Evolutionary conservation across 352 stramenopile species (phyloP), one percentile per base, ranked within the genome.

Genomic region (Hyaloperonospora brassicae): DNA sequence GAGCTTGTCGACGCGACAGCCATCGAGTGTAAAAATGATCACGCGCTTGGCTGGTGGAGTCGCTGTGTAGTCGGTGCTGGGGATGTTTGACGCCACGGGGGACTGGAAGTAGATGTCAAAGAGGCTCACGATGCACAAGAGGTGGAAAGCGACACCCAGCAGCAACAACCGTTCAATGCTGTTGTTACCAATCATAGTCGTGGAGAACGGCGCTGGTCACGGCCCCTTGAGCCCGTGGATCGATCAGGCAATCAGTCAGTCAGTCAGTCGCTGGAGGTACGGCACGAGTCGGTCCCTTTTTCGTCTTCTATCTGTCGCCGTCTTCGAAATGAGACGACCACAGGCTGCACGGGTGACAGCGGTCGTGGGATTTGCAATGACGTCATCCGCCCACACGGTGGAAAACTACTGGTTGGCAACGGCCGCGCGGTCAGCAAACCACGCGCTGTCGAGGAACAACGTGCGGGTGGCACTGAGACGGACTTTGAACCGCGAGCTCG

Each of bases 71-170:
- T 54, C 61, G 13, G 76, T 47, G 30, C 64, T 81, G 52, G 61
- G 62, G 48, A 92, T 77, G 56, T 70, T 66, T 24, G 66, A 62
- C 39, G 85, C 79, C 1, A 91, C 78, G 13, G 81, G 64, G 25
- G 80, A 90, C 61, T 84, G 86, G 66, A 91, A 93, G 79, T 93
- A 91, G 36, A 93, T 87, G 64, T 93, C 83, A 46, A 93, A 88
- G 62, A 91, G 82, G 68, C 79, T 89, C 24, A 84, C 59, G 61
- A 93, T 70, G 72, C 87, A 90, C 38, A 86, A 63, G 44, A 67
- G 68, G 60, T 93, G 83, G 72, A 93, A 91, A 27, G 75, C 57
- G 25, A 88, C 76, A 51, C 72, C 78, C n/a, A 91, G 67, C 51
- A 87, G 34, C 55, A 90, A 66, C 52, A 90, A 63, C 31, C 48